Percentiles rank a stretch among this genome's conserved stretches.
These are phyloP conservation scores for Rhizopogon vinicolor DNA, from an alignment of 768 basidiomycete genomes.

Conservation along the genomic window DNA sequence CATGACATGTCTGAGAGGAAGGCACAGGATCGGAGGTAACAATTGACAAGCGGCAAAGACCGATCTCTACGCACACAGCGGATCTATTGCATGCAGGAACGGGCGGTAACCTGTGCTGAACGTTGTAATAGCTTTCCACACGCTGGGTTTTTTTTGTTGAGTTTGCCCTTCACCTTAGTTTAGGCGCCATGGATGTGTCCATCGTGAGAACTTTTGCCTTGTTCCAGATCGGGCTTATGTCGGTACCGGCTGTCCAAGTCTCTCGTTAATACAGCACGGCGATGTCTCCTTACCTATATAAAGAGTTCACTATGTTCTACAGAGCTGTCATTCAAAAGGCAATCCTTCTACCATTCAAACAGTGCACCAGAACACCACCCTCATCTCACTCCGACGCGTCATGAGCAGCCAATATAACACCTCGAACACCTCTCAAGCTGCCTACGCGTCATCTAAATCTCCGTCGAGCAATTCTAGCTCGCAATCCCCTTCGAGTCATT, in stretches of 20 bases:
- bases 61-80: conserved; percentile 9
- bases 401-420: conserved; percentile 25
- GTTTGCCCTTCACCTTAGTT: not conserved
- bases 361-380: not conserved
- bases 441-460: conserved; percentile 18
- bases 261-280: conserved; percentile 18
- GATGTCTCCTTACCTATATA: conserved; percentile 28
- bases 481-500: conserved; percentile 15
- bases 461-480: conserved; percentile 7
- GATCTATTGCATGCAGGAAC: conserved; percentile 9
- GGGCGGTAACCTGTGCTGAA: conserved; percentile 13
- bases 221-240: conserved; percentile 18
- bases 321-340: not conserved
- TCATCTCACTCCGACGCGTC: not conserved
- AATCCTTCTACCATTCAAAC: not conserved
- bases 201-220: conserved; percentile 15
- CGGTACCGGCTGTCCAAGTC: conserved; percentile 24
- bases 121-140: not conserved
- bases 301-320: conserved; percentile 4
- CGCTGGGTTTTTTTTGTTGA: not conserved
- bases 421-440: conserved; percentile 9
- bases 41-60: conserved; percentile 2
- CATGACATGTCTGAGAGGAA: not conserved
- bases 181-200: too few relatives aligned
- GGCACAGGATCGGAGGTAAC: not conserved